phyloP scores from a whole-genome alignment of 2,329 filamentous ascomycete genomes.

The Neonectria coccinea region DNA sequence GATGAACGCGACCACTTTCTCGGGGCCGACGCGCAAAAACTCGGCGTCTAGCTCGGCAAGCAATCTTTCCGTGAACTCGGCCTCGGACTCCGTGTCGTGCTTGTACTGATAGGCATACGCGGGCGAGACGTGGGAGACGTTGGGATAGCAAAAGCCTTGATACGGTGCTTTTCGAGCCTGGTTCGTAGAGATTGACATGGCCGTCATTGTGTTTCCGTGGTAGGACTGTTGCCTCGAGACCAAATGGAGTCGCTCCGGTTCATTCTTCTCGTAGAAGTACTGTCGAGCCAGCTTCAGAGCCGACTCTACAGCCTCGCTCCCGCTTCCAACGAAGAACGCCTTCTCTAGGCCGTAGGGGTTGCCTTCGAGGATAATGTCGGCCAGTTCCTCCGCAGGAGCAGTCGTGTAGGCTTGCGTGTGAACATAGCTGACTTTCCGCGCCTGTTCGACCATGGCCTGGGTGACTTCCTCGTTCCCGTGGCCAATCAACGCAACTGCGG shows the following conservation, averaged over 20 bases:
- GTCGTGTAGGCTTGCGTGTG: conserved; percentile 42
- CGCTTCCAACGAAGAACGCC: conserved; percentile 42
- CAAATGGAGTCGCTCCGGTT: conserved; percentile 44
- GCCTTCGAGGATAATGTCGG: conserved; percentile 31
- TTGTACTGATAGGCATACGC: conserved; percentile 29
- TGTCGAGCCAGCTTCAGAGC: conserved; percentile 61
- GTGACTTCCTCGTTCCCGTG: conserved; percentile 68
- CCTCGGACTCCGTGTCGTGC: conserved; percentile 20
- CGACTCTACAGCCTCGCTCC: conserved; percentile 57
- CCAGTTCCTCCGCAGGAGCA: conserved; percentile 38
- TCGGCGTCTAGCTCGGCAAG: conserved; percentile 56
- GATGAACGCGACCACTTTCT: conserved; percentile 60
- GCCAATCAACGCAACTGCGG: conserved; percentile 73
- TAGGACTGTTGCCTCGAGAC: conserved; percentile 58
- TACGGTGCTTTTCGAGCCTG: conserved; percentile 32
- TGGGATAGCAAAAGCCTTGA: conserved; percentile 33
- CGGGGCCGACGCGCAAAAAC: conserved; percentile 56
- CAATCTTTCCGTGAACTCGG: conserved; percentile 24
- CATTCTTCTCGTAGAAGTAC: conserved; percentile 55
- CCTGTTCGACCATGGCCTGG: conserved; percentile 66
- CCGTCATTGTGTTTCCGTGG: conserved; percentile 61
- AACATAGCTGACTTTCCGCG: conserved; percentile 51
- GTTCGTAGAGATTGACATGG: conserved; percentile 52
- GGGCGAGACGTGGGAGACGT: conserved; percentile 36
- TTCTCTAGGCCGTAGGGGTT: conserved; percentile 38